Evolutionary conservation across 495 filamentous ascomycete genomes (phyloP), one percentile per base, ranked within the genome.

Genomic region (Penicillium herquei): DNA sequence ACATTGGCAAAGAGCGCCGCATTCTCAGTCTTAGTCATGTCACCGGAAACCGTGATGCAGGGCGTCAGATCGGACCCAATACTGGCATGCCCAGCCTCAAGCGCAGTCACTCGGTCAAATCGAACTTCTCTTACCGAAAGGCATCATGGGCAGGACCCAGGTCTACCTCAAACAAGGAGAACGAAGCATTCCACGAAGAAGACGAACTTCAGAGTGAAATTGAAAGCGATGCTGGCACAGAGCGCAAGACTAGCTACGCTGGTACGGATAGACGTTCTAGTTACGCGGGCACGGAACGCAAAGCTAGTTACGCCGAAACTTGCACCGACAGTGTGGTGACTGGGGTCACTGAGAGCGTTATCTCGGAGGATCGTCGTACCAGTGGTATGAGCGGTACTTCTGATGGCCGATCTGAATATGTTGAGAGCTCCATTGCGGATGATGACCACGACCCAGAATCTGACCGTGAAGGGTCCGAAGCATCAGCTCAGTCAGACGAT

Each of bases 21-120:
- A 96, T 96, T 57, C 81, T 93, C 39, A 94, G 89, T 50, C 82
- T 97, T 39, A 95, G 86, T 66, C 87, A 96, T 66, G 92, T 98
- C 16, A 88, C 81, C 7, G 84, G 86, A 52, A 96, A 96, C 64
- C 77, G 86, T 6, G 86, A 87, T 10, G 60, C 61, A 9, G 77
- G 85, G 57, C 86, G 84, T 60, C 81, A 83, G 53, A 69, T 71
- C 39, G 75, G 70, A 32, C 66, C 65, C 39, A 76, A 68, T 52
- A 71, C 75, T 32, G 75, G 78, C 11, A 65, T 82, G 44, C 69
- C 73, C 1, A 78, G 69, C 33, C 59, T 88, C 51, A 86, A 88
- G 66, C 83, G 87, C 44, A 88, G 85, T 60, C 85, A 90, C 55
- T 88, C 86, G 17, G 83, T 89, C 57, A 87, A 85, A 61, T 89